Evolutionary conservation across 2,329 filamentous ascomycete genomes (phyloP).

Genomic region (Sarocladium kiliense): DNA sequence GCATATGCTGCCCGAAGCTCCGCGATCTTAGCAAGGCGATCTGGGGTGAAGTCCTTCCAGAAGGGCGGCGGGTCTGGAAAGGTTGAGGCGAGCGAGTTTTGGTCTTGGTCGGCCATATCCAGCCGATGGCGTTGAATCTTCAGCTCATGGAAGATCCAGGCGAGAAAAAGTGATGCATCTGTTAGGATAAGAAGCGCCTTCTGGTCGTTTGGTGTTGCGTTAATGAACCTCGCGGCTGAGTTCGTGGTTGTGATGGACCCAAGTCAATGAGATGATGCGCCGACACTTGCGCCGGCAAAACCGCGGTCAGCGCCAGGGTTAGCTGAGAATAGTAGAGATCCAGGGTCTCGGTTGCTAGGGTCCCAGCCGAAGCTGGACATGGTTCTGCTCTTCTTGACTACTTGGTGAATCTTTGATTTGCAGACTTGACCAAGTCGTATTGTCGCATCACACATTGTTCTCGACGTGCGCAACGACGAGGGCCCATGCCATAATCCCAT

Average conservation of each 20-base stretch:
- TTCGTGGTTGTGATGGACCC: no score
- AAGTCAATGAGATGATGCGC: no score
- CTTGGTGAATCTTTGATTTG: no score
- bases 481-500: neutral
- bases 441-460: no score
- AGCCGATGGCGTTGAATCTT: neutral
- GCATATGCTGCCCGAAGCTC: conserved; percentile 35
- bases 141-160: conserved; percentile 8
- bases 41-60: conserved; percentile 79
- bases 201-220: no score
- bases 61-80: conserved; percentile 88
- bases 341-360: conserved; percentile 3
- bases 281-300: neutral
- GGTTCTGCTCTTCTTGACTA: no score
- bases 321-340: neutral
- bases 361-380: neutral
- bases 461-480: neutral
- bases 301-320: no score
- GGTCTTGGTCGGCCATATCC: conserved; percentile 54
- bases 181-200: neutral
- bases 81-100: conserved; percentile 51
- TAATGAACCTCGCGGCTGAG: no score
- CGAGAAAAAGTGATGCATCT: neutral
- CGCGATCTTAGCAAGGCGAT: conserved; percentile 58
- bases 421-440: no score